Base-by-base conservation (phyloP, 2,329 filamentous ascomycete species). In the Penicillium fuscoglaucum region DNA sequence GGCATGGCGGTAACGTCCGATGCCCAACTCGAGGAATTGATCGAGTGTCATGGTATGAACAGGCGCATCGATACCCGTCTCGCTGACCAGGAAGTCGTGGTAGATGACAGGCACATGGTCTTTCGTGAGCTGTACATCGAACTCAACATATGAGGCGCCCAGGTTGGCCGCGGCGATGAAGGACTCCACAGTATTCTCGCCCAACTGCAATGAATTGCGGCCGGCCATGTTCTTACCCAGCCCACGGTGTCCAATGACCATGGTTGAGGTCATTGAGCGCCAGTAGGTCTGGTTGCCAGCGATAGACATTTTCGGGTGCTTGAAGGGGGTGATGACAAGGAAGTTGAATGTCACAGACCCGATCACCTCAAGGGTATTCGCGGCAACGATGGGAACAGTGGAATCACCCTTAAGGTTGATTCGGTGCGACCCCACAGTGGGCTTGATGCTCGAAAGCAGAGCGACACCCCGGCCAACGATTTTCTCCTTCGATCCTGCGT, bases 101-200 rank as follows among this genome's bases (percentile, higher is more conserved):
- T 99, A 99, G 69, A 99, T 96, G 64, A 99, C 93, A 0, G 95
- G 95, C 1, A 99, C 92, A 68, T 96, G 92, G 72, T 99, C 95
- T 71, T 99, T 99, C n/a, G 95, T 99, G 40, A 99, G 81, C 73
- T 99, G 95, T 0, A 99, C 95, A 72, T 99, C 95, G 69, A 86
- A 85, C 67, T 89, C 86, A 37, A 89, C 85, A 66, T 88, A 88
- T 10, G 83, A 84, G 13, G 86, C 95, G 9, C 95, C 95, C 52
- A 99, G 77, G 66, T 97, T 98, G 44, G 93, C 93, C 2, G 95
- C 95, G 3, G 93, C 91, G 70, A 98, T 96, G 76, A 99, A 99
- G 0, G 95, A 98, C 56, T 87, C 90, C 28, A 99, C 83, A 0
- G 95, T 99, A 74, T 99, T 99, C 76, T 99, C 95, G 59, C 95